Evolutionary conservation across 164 flowering plant genomes (phyloP).

Genomic region (Stephania cephalantha): DNA sequence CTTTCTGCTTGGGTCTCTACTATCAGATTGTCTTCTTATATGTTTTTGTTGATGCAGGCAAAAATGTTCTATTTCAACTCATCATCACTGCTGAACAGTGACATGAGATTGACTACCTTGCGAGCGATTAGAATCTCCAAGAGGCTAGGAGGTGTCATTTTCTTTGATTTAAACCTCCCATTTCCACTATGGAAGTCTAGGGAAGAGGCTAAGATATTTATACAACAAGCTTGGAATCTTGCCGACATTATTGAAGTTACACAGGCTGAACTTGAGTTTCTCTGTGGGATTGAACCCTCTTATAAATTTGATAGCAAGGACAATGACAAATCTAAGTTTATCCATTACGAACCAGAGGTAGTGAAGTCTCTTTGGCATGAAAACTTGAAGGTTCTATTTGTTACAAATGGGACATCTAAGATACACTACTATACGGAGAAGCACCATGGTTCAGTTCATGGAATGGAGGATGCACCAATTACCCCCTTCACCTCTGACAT

Average conservation of each 20-base stretch:
- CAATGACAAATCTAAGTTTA: conserved; percentile 57
- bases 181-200: conserved; percentile 80
- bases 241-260: conserved; percentile 86
- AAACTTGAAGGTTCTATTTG: conserved; percentile 80
- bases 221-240: conserved; percentile 63
- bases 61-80: conserved; percentile 91
- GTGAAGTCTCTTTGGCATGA: conserved; percentile 76
- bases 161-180: conserved; percentile 88
- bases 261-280: conserved; percentile 91
- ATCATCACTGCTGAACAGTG: conserved; percentile 62
- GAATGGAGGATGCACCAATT: conserved; percentile 76
- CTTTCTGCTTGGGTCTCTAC: not conserved
- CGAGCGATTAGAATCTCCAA: conserved; percentile 63
- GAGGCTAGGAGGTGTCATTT: conserved; percentile 56
- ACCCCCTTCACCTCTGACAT: conserved; percentile 83
- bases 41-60: conserved; percentile 45
- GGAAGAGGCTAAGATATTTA: conserved; percentile 63
- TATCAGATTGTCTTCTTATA: not conserved
- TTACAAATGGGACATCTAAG: conserved; percentile 93
- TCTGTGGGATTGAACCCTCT: conserved; percentile 67
- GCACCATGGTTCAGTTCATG: conserved; percentile 49
- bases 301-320: conserved; percentile 68
- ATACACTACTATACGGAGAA: conserved; percentile 83
- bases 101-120: conserved; percentile 65
- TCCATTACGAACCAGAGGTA: conserved; percentile 61